Conservation (phyloP, 1,139 yeast species). For the Taphrina confusa region DNA sequence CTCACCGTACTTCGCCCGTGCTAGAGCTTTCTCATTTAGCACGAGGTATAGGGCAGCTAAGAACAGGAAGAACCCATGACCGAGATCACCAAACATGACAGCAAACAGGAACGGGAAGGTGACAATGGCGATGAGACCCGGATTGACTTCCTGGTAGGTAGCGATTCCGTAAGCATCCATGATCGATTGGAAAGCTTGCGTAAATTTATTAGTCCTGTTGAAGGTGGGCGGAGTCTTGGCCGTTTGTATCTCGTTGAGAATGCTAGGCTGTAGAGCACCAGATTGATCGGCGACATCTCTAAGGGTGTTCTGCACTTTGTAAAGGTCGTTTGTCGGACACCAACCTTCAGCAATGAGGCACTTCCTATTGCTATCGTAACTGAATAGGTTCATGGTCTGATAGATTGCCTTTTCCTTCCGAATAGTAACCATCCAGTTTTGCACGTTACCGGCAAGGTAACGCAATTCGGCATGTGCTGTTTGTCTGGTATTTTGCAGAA, state of each 20-base stretch:
- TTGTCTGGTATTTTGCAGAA: conserved; percentile 67
- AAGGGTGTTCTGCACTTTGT: conserved; percentile 52
- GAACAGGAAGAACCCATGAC: conserved; percentile 83
- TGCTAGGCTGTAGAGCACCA: conserved; percentile 66
- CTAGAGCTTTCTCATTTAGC: conserved; percentile 64
- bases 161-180: conserved; percentile 96
- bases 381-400: conserved; percentile 74
- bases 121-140: conserved; percentile 89
- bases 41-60: conserved; percentile 73
- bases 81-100: conserved; percentile 97
- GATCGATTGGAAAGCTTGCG: conserved; percentile 85
- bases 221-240: conserved; percentile 89
- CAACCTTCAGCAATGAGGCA: conserved; percentile 97
- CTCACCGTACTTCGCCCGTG: conserved; percentile 74
- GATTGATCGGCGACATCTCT: conserved; percentile 61
- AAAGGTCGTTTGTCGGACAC: conserved; percentile 67
- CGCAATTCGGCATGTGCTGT: conserved; percentile 74
- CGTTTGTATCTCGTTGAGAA: conserved; percentile 77
- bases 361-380: conserved; percentile 79
- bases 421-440: conserved; percentile 65
- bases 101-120: conserved; percentile 99
- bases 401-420: conserved; percentile 74
- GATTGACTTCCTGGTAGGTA: conserved; percentile 91
- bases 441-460: conserved; percentile 71
- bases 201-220: conserved; percentile 88